A percentile compares a stretch with the other conserved stretches of the same genome.
Conservation (phyloP, 306 rosid genomes). For the Cucumis sativus region Cucumber_9930_V3 NC_026657.2:12991501-12992000, state of each 20-base stretch:
- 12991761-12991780: neutral
- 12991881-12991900: conserved; percentile 95
- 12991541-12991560: conserved; percentile 17
- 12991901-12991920: conserved; percentile 99
- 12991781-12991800: conserved; percentile 24
- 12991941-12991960: neutral
- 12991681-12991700: conserved; percentile 33
- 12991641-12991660: conserved; percentile 59
- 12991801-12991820: conserved; percentile 33
- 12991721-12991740: neutral
- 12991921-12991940: conserved; percentile 51
- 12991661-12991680: conserved; percentile 68
- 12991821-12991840: conserved; percentile 65
- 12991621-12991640: conserved; percentile 37
- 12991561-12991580: conserved; percentile 18
- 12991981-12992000: neutral
- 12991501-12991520: conserved; percentile 33
- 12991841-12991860: conserved; percentile 99
- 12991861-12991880: conserved; percentile 95
- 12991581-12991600: conserved; percentile 15
- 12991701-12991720: conserved; percentile 10
- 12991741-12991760: neutral
- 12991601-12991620: conserved; percentile 24
- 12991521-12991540: conserved; percentile 10
- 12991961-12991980: neutral